phyloP scores from a whole-genome alignment of 108 stramenopile species.

The Aurantiochytrium sp. region DNA sequence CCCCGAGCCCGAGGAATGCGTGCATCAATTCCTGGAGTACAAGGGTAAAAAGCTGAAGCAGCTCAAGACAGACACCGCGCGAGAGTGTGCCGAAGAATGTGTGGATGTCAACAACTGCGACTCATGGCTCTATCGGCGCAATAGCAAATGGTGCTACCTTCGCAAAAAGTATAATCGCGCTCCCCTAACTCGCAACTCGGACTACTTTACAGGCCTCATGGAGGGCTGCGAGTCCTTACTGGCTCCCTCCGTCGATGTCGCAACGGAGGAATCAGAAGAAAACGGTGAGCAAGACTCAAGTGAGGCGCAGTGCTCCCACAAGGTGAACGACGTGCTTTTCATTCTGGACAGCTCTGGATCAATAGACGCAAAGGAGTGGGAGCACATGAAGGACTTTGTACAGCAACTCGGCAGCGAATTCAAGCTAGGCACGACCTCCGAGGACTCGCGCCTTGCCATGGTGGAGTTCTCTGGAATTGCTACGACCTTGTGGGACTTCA shows the following conservation, averaged over 20 bases:
- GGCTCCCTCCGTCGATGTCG: background rate
- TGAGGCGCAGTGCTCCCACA: background rate
- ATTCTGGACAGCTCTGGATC: background rate
- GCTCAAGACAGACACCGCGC: too few species aligned
- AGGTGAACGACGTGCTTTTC: background rate
- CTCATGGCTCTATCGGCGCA: too few species aligned
- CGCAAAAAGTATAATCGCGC: background rate
- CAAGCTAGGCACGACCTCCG: background rate
- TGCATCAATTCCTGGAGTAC: too few species aligned
- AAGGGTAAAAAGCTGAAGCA: too few species aligned
- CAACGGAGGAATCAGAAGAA: too few species aligned
- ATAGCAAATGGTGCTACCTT: background rate
- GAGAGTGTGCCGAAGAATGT: too few species aligned
- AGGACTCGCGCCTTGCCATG: background rate
- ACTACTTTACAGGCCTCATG: background rate
- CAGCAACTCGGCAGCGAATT: background rate
- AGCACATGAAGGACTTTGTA: background rate
- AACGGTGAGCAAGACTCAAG: too few species aligned
- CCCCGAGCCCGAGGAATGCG: too few species aligned
- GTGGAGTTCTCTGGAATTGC: background rate
- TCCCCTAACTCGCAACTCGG: background rate
- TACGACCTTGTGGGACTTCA: background rate
- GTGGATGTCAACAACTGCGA: too few species aligned
- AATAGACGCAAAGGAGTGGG: background rate
- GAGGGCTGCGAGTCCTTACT: background rate